A percentile compares a stretch with the other conserved stretches of the same genome.
Evolutionary conservation across 306 rosid genomes (phyloP).

Genomic region (Trifolium dubium): DNA sequence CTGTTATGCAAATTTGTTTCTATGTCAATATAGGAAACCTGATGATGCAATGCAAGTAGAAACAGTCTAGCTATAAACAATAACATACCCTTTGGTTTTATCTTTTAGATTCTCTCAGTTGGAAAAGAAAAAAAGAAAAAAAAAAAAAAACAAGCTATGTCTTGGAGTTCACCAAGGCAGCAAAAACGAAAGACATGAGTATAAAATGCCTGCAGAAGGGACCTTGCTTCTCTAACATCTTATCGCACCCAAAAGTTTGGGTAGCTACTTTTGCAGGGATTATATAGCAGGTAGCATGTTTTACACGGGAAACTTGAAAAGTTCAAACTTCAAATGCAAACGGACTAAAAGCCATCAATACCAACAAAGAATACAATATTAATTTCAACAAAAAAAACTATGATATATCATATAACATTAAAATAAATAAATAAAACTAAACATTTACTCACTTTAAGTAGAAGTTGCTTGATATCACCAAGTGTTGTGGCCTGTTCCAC

Average conservation of each 20-base stretch:
- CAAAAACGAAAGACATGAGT: conserved; percentile 5
- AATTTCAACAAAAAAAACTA: not conserved
- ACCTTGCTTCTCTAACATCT: conserved; percentile 21
- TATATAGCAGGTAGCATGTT: conserved; percentile 7
- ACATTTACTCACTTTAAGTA: conserved; percentile 75
- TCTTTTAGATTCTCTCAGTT: not conserved
- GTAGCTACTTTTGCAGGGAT: conserved; percentile 12
- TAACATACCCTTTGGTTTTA: not conserved
- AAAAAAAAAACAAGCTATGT: no score
- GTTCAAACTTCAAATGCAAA: conserved; percentile 31
- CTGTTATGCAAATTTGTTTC: not conserved
- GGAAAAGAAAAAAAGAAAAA: not conserved
- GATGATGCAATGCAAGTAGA: not conserved
- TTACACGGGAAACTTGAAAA: conserved; percentile 20
- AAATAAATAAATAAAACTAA: not conserved
- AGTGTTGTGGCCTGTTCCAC: conserved; percentile 70
- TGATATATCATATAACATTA: conserved; percentile 9
- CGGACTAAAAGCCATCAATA: conserved; percentile 27
- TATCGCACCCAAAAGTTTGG: not conserved
- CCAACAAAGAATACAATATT: conserved; percentile 8
- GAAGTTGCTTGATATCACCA: conserved; percentile 61
- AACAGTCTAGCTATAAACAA: not conserved
- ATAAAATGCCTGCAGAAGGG: conserved; percentile 12
- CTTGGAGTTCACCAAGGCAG: conserved; percentile 10
- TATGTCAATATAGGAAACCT: conserved; percentile 16